Evolutionary conservation across 768 basidiomycete species (phyloP).

Genomic region (Pholiota molesta): DNA sequence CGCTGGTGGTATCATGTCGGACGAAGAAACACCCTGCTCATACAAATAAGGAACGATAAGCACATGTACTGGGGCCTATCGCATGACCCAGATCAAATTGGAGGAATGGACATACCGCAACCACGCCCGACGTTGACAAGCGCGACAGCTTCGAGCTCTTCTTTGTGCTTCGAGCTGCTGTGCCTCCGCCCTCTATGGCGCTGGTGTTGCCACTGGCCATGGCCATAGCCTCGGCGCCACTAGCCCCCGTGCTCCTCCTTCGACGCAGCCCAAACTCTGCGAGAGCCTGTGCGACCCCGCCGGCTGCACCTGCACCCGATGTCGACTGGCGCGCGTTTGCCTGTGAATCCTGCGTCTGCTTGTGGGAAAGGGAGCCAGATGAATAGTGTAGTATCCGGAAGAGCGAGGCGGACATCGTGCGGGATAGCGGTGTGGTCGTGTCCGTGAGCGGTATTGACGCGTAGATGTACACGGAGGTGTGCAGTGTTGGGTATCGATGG

Average conservation of each 20-base stretch:
- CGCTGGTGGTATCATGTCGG: conserved; percentile 1
- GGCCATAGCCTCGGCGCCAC: conserved; percentile 6
- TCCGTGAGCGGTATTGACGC: background rate
- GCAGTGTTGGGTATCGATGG: background rate
- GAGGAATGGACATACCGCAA: background rate
- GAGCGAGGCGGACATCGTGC: background rate
- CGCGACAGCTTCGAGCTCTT: conserved; percentile 2
- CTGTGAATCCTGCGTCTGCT: background rate
- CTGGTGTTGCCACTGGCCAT: background rate
- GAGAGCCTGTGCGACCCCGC: conserved; percentile 8
- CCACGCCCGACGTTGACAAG: conserved; percentile 6
- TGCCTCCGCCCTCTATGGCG: conserved; percentile 1
- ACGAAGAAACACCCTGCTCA: background rate
- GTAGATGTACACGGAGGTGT: background rate
- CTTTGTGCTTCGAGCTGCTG: background rate
- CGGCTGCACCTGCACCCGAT: background rate
- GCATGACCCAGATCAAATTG: background rate
- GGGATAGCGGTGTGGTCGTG: background rate
- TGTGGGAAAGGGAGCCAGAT: background rate
- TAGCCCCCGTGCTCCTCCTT: conserved; percentile 19
- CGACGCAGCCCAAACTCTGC: conserved; percentile 18
- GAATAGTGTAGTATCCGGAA: background rate
- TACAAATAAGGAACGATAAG: background rate
- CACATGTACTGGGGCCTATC: background rate
- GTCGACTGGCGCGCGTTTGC: conserved; percentile 5